Percentiles rank a stretch among this genome's conserved stretches.
Evolutionary conservation across 139 green algal genomes (phyloP).

Genomic region (Helicosporidium sp.): DNA sequence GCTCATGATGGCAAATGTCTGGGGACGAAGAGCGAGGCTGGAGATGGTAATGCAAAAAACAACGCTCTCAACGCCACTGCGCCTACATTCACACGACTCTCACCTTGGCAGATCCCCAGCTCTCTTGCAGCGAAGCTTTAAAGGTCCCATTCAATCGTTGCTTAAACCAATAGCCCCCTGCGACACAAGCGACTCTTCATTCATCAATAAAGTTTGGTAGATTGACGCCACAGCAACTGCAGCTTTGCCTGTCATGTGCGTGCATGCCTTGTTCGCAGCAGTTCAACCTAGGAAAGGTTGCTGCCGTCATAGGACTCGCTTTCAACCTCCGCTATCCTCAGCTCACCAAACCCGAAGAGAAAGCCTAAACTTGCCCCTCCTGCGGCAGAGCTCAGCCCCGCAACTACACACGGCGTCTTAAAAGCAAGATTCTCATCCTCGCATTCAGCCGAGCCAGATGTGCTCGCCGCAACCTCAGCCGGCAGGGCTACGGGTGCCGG

Average conservation of each 20-base stretch:
- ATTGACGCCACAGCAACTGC: too few species aligned
- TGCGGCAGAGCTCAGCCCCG: constrained; percentile 14
- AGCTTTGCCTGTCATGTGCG: too few species aligned
- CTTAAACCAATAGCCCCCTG: constrained; percentile 18
- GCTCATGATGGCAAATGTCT: constrained; percentile 33
- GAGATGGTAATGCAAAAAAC: too few species aligned
- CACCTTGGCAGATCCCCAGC: constrained; percentile 25
- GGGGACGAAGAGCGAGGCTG: not conserved
- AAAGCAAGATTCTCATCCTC: too few species aligned
- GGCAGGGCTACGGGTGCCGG: too few species aligned
- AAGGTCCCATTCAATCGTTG: constrained; percentile 11
- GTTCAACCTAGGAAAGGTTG: not conserved
- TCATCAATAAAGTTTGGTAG: too few species aligned
- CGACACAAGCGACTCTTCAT: too few species aligned
- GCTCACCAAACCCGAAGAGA: constrained; percentile 36
- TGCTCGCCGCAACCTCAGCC: too few species aligned
- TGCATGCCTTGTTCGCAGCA: not conserved
- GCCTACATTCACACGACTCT: not conserved
- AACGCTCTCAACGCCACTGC: too few species aligned
- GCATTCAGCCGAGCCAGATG: too few species aligned
- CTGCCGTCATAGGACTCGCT: not conserved
- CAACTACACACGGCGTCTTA: constrained; percentile 24
- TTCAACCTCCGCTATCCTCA: not conserved
- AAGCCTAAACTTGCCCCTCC: constrained; percentile 32
- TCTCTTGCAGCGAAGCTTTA: constrained; percentile 15